phyloP scores from a whole-genome alignment of 176 grass and related monocot genomes.

The Oryza meyeriana region DNA sequence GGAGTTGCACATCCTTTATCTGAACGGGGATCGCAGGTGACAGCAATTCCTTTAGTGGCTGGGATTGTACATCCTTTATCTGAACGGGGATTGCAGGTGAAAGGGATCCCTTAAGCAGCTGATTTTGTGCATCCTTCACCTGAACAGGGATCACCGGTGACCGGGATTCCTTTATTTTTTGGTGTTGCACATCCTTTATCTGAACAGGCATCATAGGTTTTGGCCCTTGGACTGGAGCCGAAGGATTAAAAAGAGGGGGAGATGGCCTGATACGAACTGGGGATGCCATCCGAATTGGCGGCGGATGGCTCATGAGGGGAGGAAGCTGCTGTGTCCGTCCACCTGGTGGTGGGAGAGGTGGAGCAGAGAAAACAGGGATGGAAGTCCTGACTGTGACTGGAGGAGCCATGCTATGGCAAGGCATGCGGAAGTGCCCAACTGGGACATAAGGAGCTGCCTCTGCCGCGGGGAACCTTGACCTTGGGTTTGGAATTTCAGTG shows the following conservation, averaged over 20 bases:
- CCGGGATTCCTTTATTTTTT: constrained; percentile 17
- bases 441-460: constrained; percentile 92
- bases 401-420: constrained; percentile 88
- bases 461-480: constrained; percentile 72
- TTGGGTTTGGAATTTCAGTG: constrained; percentile 35
- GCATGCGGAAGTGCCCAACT: constrained; percentile 60
- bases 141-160: constrained; percentile 52
- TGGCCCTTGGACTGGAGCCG: constrained; percentile 30
- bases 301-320: constrained; percentile 60
- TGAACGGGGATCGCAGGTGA: constrained; percentile 35
- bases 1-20: constrained; percentile 41
- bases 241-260: constrained; percentile 61
- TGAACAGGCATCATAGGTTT: constrained; percentile 51
- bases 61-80: constrained; percentile 58
- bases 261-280: constrained; percentile 77
- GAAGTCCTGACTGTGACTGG: constrained; percentile 89
- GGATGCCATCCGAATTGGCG: constrained; percentile 71
- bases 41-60: constrained; percentile 4
- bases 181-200: constrained; percentile 55
- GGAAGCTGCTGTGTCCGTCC: constrained; percentile 55
- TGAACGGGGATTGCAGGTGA: constrained; percentile 48
- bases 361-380: constrained; percentile 96
- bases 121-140: constrained; percentile 54
- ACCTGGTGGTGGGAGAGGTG: constrained; percentile 69
- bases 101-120: constrained; percentile 21